Percentiles rank a stretch among this genome's conserved stretches.
phyloP scores from a whole-genome alignment of 768 basidiomycete genomes.

The Leccinum pellstonianum region DNA sequence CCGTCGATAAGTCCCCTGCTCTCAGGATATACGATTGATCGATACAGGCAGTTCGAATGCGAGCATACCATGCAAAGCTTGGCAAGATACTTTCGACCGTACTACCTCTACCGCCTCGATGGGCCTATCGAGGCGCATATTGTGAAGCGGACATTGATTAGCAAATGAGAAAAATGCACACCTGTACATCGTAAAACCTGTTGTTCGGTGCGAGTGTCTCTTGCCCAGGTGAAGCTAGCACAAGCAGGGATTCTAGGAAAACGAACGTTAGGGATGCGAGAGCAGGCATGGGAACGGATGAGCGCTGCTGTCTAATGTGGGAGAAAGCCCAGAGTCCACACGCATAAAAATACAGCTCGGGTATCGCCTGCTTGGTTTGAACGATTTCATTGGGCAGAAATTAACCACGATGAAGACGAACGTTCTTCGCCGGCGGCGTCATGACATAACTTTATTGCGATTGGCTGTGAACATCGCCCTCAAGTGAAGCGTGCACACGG shows the following conservation, averaged over 20 bases:
- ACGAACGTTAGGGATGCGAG: slow-evolving; percentile 9
- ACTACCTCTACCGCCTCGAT: slow-evolving; percentile 76
- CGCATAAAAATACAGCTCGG: not conserved
- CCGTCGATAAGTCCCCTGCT: slow-evolving; percentile 72
- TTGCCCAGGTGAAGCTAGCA: slow-evolving; percentile 31
- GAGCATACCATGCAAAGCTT: slow-evolving; percentile 67
- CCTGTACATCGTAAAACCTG: slow-evolving; percentile 53
- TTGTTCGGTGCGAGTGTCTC: slow-evolving; percentile 20
- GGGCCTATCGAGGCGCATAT: slow-evolving; percentile 44
- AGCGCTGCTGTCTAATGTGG: not conserved
- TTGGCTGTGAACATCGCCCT: slow-evolving; percentile 12
- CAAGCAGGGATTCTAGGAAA: slow-evolving; percentile 10
- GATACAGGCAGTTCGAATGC: slow-evolving; percentile 10
- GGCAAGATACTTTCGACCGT: slow-evolving; percentile 71
- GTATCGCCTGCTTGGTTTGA: not conserved
- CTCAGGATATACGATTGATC: slow-evolving; percentile 5
- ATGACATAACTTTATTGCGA: slow-evolving; percentile 18
- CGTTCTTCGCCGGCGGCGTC: slow-evolving; percentile 24
- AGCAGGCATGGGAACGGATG: slow-evolving; percentile 16
- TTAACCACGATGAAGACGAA: slow-evolving; percentile 32
- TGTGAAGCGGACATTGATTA: slow-evolving; percentile 7
- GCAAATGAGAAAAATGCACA: slow-evolving; percentile 17
- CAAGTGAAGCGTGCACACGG: slow-evolving; percentile 19
- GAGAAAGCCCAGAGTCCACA: not conserved
- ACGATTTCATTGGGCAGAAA: slow-evolving; percentile 13